phyloP scores from a whole-genome alignment of 345 rosid genomes.

The Dovyalis caffra region DNA sequence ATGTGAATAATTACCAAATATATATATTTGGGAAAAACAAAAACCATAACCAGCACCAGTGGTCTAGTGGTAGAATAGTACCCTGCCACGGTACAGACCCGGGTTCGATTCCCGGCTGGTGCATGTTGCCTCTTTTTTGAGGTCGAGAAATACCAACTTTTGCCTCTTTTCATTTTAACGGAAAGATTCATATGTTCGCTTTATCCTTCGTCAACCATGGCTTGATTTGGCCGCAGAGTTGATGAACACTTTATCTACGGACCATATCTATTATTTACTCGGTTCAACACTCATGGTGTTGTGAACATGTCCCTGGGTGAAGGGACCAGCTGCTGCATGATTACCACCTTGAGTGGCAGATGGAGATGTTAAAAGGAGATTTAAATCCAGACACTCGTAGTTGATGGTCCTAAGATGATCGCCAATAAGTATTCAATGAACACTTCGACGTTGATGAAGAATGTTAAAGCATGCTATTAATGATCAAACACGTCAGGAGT shows the following conservation, averaged over 20 bases:
- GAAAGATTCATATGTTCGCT: no score
- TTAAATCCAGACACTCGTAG: no score
- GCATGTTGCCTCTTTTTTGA: no score
- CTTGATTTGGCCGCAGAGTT: neutral
- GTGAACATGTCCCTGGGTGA: neutral
- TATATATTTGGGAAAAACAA: no score
- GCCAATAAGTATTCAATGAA: no score
- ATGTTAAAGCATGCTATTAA: neutral
- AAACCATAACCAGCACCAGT: no score
- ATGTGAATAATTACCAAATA: no score
- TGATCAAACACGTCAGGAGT: neutral
- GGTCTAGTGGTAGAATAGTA: conserved; percentile 58
- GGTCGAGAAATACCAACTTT: no score
- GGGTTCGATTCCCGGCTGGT: conserved; percentile 31
- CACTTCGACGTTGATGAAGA: neutral
- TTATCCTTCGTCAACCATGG: neutral
- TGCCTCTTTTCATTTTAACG: no score
- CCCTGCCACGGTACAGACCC: conserved; percentile 33
- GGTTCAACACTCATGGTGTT: neutral
- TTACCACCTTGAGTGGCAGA: no score
- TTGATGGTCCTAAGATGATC: no score
- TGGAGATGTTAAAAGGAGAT: no score
- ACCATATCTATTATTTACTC: neutral
- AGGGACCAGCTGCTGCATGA: neutral
- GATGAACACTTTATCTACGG: neutral